Conservation (phyloP, 2,329 filamentous ascomycete species). For the Pseudocercospora musae region DNA sequence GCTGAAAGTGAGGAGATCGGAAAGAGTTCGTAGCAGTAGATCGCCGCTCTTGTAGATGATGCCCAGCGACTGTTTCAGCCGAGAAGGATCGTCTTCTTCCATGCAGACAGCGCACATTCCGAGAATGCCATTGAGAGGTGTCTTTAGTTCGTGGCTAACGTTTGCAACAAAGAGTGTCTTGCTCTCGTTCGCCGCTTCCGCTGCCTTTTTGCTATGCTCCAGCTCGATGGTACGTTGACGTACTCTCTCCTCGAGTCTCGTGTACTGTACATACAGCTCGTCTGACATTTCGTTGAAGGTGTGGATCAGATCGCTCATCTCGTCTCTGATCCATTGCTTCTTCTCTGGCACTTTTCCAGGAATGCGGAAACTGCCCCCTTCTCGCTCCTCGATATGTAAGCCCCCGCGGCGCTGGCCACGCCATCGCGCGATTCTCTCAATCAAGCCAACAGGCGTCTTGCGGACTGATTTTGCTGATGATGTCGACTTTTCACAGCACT, state of each 20-base stretch:
- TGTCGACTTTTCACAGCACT: neutral
- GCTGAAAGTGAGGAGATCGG: slow-evolving; percentile 86
- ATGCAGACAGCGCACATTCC: slow-evolving; percentile 92
- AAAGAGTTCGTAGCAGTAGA: slow-evolving; percentile 77
- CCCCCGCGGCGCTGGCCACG: slow-evolving; percentile 20
- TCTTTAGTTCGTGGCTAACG: slow-evolving; percentile 73
- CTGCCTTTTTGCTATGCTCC: slow-evolving; percentile 85
- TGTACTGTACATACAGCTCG: slow-evolving; percentile 82
- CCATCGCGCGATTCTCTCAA: slow-evolving; percentile 37
- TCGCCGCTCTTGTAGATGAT: slow-evolving; percentile 89
- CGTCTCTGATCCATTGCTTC: slow-evolving; percentile 75
- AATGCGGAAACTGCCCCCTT: slow-evolving; percentile 66
- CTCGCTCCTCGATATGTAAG: slow-evolving; percentile 35
- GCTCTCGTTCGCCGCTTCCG: slow-evolving; percentile 92
- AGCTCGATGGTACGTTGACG: slow-evolving; percentile 77
- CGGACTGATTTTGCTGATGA: neutral
- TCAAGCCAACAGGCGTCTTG: slow-evolving; percentile 27
- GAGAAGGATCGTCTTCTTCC: slow-evolving; percentile 76
- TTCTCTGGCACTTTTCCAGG: slow-evolving; percentile 70
- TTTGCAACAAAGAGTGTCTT: slow-evolving; percentile 50
- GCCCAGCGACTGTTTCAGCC: slow-evolving; percentile 77
- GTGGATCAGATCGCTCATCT: slow-evolving; percentile 73
- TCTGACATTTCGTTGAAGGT: slow-evolving; percentile 95
- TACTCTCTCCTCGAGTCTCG: slow-evolving; percentile 78
- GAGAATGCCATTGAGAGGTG: slow-evolving; percentile 90